Conservation (phyloP, 768 basidiomycete genomes). For the Galerina marginata region DNA sequence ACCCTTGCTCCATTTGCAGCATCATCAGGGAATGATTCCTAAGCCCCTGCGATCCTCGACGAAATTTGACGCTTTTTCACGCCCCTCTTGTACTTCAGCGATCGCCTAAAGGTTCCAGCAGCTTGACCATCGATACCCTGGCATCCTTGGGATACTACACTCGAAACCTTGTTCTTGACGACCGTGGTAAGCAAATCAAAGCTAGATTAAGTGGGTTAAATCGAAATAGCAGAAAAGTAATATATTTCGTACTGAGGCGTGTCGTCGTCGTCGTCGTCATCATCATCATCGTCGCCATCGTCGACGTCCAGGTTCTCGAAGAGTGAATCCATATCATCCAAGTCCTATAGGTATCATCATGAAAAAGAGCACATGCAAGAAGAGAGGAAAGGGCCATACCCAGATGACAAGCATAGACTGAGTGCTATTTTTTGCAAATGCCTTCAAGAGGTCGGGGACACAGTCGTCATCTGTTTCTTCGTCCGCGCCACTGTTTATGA, state of each 20-base stretch:
- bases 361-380: neutral
- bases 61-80: slow-evolving; percentile 11
- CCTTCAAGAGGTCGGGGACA: slow-evolving; percentile 19
- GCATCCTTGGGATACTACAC: slow-evolving; percentile 26
- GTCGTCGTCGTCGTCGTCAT: slow-evolving; percentile 24
- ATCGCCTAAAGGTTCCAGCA: slow-evolving; percentile 24
- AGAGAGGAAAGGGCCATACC: slow-evolving; percentile 12
- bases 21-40: neutral
- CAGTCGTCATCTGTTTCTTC: slow-evolving; percentile 26
- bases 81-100: neutral
- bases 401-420: slow-evolving; percentile 26
- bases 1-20: neutral
- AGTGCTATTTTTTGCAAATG: slow-evolving; percentile 25
- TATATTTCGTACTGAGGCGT: slow-evolving; percentile 22
- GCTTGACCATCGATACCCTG: slow-evolving; percentile 30
- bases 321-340: slow-evolving; percentile 23
- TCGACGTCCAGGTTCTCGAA: slow-evolving; percentile 27
- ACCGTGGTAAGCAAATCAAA: slow-evolving; percentile 24
- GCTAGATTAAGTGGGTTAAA: slow-evolving; percentile 2
- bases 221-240: neutral
- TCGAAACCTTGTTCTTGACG: slow-evolving; percentile 20
- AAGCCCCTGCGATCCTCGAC: slow-evolving; percentile 5
- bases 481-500: slow-evolving; percentile 15
- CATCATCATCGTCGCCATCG: slow-evolving; percentile 24
- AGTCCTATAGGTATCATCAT: neutral